Percentiles rank a stretch among this genome's conserved stretches.
Conservation (phyloP, 139 green algal species). For the Chlamydomonas incerta region DNA sequence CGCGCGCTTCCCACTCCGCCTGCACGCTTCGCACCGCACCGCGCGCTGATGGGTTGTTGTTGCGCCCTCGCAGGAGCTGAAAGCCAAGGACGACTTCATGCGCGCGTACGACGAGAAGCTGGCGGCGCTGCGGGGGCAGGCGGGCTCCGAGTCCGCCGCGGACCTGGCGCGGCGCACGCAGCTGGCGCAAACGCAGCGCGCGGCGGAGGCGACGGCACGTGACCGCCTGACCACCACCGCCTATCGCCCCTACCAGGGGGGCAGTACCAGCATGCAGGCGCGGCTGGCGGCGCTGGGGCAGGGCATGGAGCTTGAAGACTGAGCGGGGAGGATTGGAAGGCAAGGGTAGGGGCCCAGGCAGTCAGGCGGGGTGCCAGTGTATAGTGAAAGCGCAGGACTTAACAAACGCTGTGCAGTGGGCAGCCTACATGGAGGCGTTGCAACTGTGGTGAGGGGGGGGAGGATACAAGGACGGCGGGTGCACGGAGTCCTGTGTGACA, state of each 20-base stretch:
- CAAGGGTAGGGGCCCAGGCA: too few relatives aligned
- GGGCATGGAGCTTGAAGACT: constrained; percentile 29
- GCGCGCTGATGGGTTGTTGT: not conserved
- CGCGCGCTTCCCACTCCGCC: not conserved
- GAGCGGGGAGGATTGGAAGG: too few relatives aligned
- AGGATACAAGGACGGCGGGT: too few relatives aligned
- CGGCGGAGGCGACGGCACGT: not conserved
- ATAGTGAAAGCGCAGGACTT: too few relatives aligned
- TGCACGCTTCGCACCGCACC: not conserved
- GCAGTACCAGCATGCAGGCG: constrained; percentile 43
- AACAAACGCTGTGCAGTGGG: too few relatives aligned
- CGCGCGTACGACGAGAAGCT: constrained; percentile 59
- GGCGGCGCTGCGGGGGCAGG: constrained; percentile 4
- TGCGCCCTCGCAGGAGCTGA: constrained; percentile 26
- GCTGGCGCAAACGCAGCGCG: constrained; percentile 4
- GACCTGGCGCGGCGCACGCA: constrained; percentile 10
- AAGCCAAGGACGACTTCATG: constrained; percentile 56
- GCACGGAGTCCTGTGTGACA: too few relatives aligned
- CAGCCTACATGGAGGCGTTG: too few relatives aligned
- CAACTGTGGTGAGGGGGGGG: too few relatives aligned
- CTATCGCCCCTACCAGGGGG: constrained; percentile 26
- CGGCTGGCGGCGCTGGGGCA: constrained; percentile 44
- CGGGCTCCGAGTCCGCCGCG: not conserved
- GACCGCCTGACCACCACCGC: not conserved
- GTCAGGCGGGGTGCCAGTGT: too few relatives aligned